Evolutionary conservation across 441 rosid genomes (phyloP).

Genomic region (Arabidopsis lyrata): DNA sequence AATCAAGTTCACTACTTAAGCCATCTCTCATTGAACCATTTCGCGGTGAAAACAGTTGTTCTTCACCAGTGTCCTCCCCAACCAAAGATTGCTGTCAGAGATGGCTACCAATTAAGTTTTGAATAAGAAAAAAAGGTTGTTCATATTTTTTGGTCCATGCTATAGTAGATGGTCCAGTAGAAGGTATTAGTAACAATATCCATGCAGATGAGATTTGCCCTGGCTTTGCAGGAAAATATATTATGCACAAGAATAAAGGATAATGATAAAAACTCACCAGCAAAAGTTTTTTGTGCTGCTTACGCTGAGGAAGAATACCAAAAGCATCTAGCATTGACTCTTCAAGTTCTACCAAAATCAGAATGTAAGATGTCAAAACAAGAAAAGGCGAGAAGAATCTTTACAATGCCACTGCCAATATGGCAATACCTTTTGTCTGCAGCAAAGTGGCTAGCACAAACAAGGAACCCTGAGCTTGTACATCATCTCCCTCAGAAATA

Average conservation of each 20-base stretch:
- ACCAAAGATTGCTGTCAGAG: constrained; percentile 80
- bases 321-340: constrained; percentile 98
- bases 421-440: constrained; percentile 95
- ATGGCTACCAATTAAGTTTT: constrained; percentile 37
- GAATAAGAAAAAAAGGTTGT: constrained; percentile 15
- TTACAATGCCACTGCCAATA: constrained; percentile 47
- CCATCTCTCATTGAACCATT: constrained; percentile 60
- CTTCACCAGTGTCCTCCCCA: constrained; percentile 79
- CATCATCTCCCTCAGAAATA: constrained; percentile 76
- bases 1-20: constrained; percentile 67
- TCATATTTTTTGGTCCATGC: constrained; percentile 13
- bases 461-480: constrained; percentile 85
- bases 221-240: constrained; percentile 15
- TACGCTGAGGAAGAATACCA: constrained; percentile 98
- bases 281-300: constrained; percentile 95
- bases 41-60: constrained; percentile 74
- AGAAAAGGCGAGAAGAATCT: constrained; percentile 27
- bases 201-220: constrained; percentile 16
- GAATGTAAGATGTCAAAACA: constrained; percentile 43
- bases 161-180: constrained; percentile 1
- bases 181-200: constrained; percentile 1
- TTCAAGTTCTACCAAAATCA: constrained; percentile 76
- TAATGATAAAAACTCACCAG: constrained; percentile 63
- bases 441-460: constrained; percentile 89
- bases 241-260: constrained; percentile 17